Conservation (phyloP, 345 rosid species). For the Odontarrhena argentea region DNA sequence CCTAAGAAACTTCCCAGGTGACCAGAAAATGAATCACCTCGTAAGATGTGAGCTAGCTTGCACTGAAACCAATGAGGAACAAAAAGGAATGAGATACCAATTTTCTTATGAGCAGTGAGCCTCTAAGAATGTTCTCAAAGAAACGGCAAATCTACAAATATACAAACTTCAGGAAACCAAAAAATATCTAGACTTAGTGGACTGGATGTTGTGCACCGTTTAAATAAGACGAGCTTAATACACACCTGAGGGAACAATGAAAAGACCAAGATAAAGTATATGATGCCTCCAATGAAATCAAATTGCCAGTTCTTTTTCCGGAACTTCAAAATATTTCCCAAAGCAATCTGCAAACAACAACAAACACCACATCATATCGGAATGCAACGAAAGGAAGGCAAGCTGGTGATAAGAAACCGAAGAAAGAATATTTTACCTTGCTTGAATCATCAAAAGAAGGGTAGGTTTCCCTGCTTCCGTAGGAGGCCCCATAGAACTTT, state of each 20-base stretch:
- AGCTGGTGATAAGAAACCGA: conserved; percentile 9
- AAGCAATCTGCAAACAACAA: conserved; percentile 71
- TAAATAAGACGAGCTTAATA: conserved; percentile 19
- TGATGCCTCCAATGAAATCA: conserved; percentile 95
- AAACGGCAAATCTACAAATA: conserved; percentile 12
- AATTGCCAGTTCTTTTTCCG: conserved; percentile 99
- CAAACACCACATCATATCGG: conserved; percentile 18
- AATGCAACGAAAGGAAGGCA: conserved; percentile 26
- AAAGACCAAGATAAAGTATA: conserved; percentile 85
- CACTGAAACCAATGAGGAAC: conserved; percentile 57
- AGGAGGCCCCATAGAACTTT: conserved; percentile 58
- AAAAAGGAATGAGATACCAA: conserved; percentile 21
- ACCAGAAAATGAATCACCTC: conserved; percentile 87
- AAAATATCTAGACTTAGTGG: not conserved
- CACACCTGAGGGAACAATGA: conserved; percentile 94
- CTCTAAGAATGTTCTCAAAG: conserved; percentile 10
- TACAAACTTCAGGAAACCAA: not conserved
- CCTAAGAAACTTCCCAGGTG: conserved; percentile 82
- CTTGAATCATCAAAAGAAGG: conserved; percentile 97
- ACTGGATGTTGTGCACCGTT: not conserved
- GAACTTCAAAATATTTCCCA: conserved; percentile 98
- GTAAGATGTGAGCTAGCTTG: conserved; percentile 82
- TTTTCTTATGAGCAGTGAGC: conserved; percentile 3
- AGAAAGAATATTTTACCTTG: conserved; percentile 56
- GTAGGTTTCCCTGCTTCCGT: conserved; percentile 83